A percentile compares a stretch with the other conserved stretches of the same genome.
phyloP scores from a whole-genome alignment of 108 stramenopile species.

The Fragilaria crotonensis region DNA sequence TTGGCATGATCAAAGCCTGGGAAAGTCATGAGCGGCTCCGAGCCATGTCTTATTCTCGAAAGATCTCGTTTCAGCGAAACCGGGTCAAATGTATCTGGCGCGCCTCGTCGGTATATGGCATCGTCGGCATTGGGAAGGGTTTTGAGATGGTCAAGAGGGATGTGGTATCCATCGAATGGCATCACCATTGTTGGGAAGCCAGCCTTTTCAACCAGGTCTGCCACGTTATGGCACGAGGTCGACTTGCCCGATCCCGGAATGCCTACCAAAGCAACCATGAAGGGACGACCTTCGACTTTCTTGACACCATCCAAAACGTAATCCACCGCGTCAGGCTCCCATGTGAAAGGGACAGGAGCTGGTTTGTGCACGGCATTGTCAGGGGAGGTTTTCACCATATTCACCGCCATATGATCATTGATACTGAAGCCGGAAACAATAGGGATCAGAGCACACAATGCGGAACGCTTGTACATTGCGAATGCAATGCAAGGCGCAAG shows the following conservation, averaged over 20 bases:
- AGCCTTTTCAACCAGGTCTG: slow-evolving; percentile 7
- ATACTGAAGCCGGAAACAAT: too few relatives aligned
- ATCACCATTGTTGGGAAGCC: slow-evolving; percentile 10
- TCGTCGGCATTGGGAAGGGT: slow-evolving; percentile 27
- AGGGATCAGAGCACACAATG: too few relatives aligned
- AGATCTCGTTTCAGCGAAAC: slow-evolving; percentile 9
- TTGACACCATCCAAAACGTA: background rate
- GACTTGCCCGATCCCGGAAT: slow-evolving; percentile 31
- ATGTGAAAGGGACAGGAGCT: too few relatives aligned
- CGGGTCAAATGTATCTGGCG: slow-evolving; percentile 24
- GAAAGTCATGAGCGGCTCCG: slow-evolving; percentile 8
- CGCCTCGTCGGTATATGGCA: slow-evolving; percentile 45
- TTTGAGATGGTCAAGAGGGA: slow-evolving; percentile 14
- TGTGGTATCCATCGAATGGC: slow-evolving; percentile 45
- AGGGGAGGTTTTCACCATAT: too few relatives aligned
- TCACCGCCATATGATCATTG: too few relatives aligned
- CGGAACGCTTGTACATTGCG: too few relatives aligned
- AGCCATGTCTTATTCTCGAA: slow-evolving; percentile 18
- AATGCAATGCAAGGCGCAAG: too few relatives aligned
- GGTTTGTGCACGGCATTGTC: too few relatives aligned
- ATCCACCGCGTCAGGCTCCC: slow-evolving; percentile 4
- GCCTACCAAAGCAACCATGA: slow-evolving; percentile 27
- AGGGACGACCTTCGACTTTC: slow-evolving; percentile 8
- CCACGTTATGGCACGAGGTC: slow-evolving; percentile 4
- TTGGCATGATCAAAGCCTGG: slow-evolving; percentile 51